Base-by-base conservation (phyloP, 805 yeast genomes). In the Tanozyma kutaoensis region DNA sequence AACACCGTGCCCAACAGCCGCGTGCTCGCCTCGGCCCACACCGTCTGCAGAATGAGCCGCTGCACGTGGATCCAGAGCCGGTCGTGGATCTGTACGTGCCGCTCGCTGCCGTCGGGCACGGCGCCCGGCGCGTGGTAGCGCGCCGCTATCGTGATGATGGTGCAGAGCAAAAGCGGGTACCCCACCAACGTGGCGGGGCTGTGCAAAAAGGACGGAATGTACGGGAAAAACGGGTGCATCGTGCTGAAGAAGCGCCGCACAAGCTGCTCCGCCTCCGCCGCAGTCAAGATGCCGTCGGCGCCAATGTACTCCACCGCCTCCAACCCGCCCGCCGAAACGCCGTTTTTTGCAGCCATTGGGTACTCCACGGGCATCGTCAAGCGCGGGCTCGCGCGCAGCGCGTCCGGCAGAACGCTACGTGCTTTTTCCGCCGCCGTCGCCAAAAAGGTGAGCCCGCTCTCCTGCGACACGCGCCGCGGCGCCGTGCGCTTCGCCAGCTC, bases 11-110 rank as follows among this genome's bases (percentile, higher is more conserved):
- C 95, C 3, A 85, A 69, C 0, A 91, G 76, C 35, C 95, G 57
- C 5, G 91, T 79, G 32, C 81, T 75, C 1, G 93, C 91, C 45
- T 82, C 95, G 1, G 93, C 95, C 95, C 95, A 85, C 4, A 82
- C 85, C 0, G 93, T 76, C 48, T 77, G 81, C 3, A 93, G 78
- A 23, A 84, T 76, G 32, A 82, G 58, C 34, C 75, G 49, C 52
- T 82, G 95, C 32, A 86, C 82, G 43, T 78, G 73, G 15, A 76
- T 65, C 96, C 96, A 85, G 25, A 85, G 51, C 28, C 75, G 62
- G 38, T 78, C 84, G 46, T 85, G 96, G 3, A 80, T 62, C 36
- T 69, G 73, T 13, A 76, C 57, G 40, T 76, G 65, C 27, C 68
- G 37, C 3, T 61, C 52, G n/a, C 52, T 52, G 5, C 14, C 23